A percentile compares a stretch with the other conserved stretches of the same genome.
Conservation (phyloP, 75 land plant genomes). For the Chamaecyparis obtusa region DNA sequence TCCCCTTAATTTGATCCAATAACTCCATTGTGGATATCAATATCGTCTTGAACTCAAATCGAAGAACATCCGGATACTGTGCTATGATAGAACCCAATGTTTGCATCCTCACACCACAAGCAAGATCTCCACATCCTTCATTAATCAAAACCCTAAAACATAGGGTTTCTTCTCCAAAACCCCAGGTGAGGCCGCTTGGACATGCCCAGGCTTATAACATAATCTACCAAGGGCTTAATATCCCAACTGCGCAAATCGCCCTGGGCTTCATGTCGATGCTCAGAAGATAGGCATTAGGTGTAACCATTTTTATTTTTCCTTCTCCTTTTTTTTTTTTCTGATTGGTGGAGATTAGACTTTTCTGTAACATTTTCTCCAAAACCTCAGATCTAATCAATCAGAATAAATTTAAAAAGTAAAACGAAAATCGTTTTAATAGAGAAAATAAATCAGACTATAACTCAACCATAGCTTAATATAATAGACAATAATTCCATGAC, state of each 20-base stretch:
- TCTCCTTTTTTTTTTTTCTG: no score
- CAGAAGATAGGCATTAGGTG: no score
- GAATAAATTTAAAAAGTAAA: no score
- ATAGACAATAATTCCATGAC: no score
- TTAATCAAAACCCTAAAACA: conserved; percentile 66
- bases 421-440: no score
- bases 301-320: no score
- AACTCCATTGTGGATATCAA: conserved; percentile 42
- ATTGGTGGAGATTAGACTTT: no score
- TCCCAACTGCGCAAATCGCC: conserved; percentile 82
- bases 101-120: conserved; percentile 54
- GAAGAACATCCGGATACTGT: conserved; percentile 81
- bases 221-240: conserved; percentile 89
- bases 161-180: conserved; percentile 77
- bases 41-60: conserved; percentile 55
- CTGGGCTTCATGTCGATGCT: no score
- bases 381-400: no score
- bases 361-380: no score
- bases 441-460: no score
- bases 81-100: conserved; percentile 49
- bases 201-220: conserved; percentile 59
- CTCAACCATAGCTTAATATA: no score
- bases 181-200: conserved; percentile 67
- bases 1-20: conserved; percentile 35
- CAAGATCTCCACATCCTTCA: conserved; percentile 56